These are phyloP conservation scores for Corymbia maculata DNA, from an alignment of 345 rosid species.

Conservation along the genomic window DNA sequence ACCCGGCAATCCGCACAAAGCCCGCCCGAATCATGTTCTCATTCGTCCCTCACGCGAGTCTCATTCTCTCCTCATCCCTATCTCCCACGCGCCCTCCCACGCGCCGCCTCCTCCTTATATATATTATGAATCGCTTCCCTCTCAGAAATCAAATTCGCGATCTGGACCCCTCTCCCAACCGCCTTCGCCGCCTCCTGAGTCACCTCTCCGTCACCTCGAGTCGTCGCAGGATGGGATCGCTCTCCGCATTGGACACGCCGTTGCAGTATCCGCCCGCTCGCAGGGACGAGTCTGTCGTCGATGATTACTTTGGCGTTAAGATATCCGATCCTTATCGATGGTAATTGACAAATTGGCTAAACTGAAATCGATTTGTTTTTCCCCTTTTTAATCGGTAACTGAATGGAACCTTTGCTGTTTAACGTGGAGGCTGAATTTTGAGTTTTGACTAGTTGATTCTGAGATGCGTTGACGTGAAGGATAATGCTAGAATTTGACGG, in stretches of 20 bases:
- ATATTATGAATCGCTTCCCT: not conserved
- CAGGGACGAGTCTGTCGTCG: constrained; percentile 65
- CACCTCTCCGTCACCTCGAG: not conserved
- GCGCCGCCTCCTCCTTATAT: not conserved
- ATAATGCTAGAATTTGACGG: not conserved
- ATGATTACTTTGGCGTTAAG: constrained; percentile 66
- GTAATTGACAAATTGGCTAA: constrained; percentile 12
- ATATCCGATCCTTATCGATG: constrained; percentile 84
- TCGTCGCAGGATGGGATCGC: constrained; percentile 47
- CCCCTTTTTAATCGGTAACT: not conserved
- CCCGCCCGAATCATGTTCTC: not conserved
- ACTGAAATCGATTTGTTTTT: not conserved
- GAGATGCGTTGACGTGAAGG: not conserved
- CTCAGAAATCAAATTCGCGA: not conserved
- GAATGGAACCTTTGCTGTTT: not conserved
- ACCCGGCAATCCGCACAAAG: not conserved
- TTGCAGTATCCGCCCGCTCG: constrained; percentile 54
- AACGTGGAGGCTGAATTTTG: not conserved
- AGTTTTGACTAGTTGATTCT: not conserved
- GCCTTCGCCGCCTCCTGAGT: not conserved
- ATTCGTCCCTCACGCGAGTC: not conserved
- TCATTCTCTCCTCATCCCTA: not conserved
- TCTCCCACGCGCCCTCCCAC: not conserved
- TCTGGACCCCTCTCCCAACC: not conserved
- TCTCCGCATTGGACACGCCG: constrained; percentile 13